Evolutionary conservation across 768 basidiomycete genomes (phyloP), one percentile per base, ranked within the genome.

Genomic region (Solioccasus polychromus): DNA sequence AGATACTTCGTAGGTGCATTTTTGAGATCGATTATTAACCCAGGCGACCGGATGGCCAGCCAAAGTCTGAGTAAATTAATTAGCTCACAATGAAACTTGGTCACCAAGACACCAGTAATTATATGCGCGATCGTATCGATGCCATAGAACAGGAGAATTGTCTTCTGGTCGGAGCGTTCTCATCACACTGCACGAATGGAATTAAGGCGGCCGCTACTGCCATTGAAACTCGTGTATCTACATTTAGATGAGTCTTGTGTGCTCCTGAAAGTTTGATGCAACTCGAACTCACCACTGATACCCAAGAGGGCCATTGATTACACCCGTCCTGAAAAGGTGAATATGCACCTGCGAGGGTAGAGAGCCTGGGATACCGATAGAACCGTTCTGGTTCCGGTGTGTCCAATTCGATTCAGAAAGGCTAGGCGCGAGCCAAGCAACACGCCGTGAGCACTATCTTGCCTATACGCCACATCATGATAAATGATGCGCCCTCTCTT

Each of bases 101-200:
- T 5, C 14, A 42, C 23, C 19, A 20, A 34, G 30, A 39, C 8
- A 23, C 22, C 32, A 50, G 74, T 17, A 43, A 78, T 78, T 26
- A 80, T 76, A 43, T 76, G 79, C 1, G 77, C 78, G 34, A 80
- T 67, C 0, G 78, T 80, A 54, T 81, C 78, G 23, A 82, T 67
- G 7, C 79, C 79, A 45, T 80, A 75, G 54, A 79, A 79, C 6
- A 81, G 69, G 10, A 80, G 63, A 8, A 81, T 69, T 42, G 59
- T 65, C 20, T 68, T 55, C 8, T 56, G 51, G 25, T 52, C 28
- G 19, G 30, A 39, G 1, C 41, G 1, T 59, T 35, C 15, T 57
- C 41, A 18, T 65, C 39, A 6, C 52, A 57, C 35, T 60, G 41
- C 19, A 67, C 53, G 45, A 78, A 69, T 7, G 79, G 75, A 2